These are phyloP conservation scores for Mycosphaerelloides madeirae DNA, from an alignment of 2,329 filamentous ascomycete species.

Conservation along the genomic window DNA sequence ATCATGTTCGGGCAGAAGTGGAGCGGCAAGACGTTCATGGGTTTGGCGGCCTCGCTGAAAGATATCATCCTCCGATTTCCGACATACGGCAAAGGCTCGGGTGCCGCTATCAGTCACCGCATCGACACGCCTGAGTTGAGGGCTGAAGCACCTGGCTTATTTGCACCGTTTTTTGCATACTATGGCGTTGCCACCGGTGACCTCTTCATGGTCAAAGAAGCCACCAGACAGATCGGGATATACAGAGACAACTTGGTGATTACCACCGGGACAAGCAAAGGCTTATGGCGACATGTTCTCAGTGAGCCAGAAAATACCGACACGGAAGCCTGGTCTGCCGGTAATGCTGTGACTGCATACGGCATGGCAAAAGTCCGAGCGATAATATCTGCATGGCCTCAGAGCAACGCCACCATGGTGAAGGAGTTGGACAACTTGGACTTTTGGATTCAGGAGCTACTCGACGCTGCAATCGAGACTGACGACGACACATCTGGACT, in stretches of 20 bases:
- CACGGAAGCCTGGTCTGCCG: slow-evolving; percentile 43
- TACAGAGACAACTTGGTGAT: slow-evolving; percentile 39
- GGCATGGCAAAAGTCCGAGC: slow-evolving; percentile 46
- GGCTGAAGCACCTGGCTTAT: slow-evolving; percentile 50
- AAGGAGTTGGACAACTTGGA: slow-evolving; percentile 28
- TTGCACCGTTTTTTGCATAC: slow-evolving; percentile 48
- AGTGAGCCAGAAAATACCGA: slow-evolving; percentile 34
- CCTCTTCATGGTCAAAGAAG: slow-evolving; percentile 32
- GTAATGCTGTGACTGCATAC: slow-evolving; percentile 47
- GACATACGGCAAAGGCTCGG: slow-evolving; percentile 39
- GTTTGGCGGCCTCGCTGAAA: slow-evolving; percentile 40
- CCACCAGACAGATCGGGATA: slow-evolving; percentile 38
- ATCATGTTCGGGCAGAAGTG: slow-evolving; percentile 39
- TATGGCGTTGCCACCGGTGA: slow-evolving; percentile 40
- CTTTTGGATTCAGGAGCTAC: slow-evolving; percentile 34
- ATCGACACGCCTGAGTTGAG: slow-evolving; percentile 42
- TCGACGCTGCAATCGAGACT: slow-evolving; percentile 33
- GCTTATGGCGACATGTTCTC: slow-evolving; percentile 46
- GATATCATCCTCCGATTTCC: slow-evolving; percentile 34
- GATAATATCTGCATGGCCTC: slow-evolving; percentile 36
- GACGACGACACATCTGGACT: slow-evolving; percentile 37
- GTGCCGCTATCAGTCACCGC: slow-evolving; percentile 48
- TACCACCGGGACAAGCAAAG: slow-evolving; percentile 20
- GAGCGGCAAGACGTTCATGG: slow-evolving; percentile 27
- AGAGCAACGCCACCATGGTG: slow-evolving; percentile 16